Percentiles rank a stretch among this genome's conserved stretches.
Evolutionary conservation across 208 protist genomes (phyloP).

Genomic region (Wallacemonas sp.): DNA sequence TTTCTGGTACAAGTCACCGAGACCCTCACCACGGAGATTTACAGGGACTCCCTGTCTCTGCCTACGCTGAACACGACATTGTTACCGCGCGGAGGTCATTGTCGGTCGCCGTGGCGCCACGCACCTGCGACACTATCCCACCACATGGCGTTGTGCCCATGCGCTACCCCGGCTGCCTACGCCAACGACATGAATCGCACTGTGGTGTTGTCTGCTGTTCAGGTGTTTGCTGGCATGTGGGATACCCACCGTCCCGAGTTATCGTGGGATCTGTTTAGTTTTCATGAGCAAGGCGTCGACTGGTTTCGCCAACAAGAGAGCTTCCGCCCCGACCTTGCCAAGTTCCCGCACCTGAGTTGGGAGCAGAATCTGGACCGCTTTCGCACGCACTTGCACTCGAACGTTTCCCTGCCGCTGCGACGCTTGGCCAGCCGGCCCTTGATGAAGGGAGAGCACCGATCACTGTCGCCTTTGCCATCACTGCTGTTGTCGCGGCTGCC

Average conservation of each 20-base stretch:
- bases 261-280: conserved; percentile 3
- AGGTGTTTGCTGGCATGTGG: conserved; percentile 1
- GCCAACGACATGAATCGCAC: neutral
- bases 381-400: neutral
- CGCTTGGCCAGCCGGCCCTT: no score
- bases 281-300: neutral
- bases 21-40: neutral
- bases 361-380: conserved; percentile 4
- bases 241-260: neutral
- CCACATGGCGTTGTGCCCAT: neutral
- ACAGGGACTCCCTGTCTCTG: neutral
- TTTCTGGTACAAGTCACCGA: neutral
- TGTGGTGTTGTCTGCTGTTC: neutral
- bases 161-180: neutral
- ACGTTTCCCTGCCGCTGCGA: neutral
- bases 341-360: neutral
- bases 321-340: neutral
- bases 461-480: neutral
- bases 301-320: neutral
- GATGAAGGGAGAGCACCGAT: no score
- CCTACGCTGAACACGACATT: neutral
- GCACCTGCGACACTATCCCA: neutral
- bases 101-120: neutral
- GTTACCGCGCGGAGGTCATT: neutral
- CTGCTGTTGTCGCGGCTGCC: neutral